Percentiles rank a stretch among this genome's conserved stretches.
Evolutionary conservation across 371 early-diverging fungal species (phyloP).

Genomic region (Apophysomyces trapeziformis): DNA sequence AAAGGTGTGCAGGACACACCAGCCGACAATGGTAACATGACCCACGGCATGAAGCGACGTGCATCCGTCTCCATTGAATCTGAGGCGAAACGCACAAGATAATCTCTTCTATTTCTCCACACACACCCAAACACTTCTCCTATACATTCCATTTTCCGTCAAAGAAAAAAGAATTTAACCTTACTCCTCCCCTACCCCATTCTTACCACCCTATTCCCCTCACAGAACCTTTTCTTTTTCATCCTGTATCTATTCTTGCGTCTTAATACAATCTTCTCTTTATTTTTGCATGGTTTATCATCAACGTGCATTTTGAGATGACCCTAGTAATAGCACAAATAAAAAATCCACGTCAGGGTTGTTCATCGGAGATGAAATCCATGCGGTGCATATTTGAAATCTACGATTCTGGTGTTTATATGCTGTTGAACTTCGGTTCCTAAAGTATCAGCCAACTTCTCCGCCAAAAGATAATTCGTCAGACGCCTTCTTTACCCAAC

Average conservation of each 20-base stretch:
- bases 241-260: constrained; percentile 6
- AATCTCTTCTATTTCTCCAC: not conserved
- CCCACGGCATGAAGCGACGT: constrained; percentile 16
- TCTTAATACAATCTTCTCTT: constrained; percentile 1
- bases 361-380: too few species aligned
- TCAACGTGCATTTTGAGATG: too few species aligned
- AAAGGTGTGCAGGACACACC: constrained; percentile 11
- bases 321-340: too few species aligned
- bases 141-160: constrained; percentile 6
- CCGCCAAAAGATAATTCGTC: too few species aligned
- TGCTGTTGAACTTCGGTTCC: too few species aligned
- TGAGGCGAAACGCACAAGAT: constrained; percentile 20
- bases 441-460: too few species aligned
- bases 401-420: too few species aligned
- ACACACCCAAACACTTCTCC: not conserved
- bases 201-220: not conserved
- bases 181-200: constrained; percentile 1
- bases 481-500: too few species aligned
- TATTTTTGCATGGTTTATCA: not conserved
- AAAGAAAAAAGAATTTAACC: not conserved
- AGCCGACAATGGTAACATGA: not conserved
- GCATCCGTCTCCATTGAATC: constrained; percentile 15
- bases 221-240: not conserved
- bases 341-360: too few species aligned
- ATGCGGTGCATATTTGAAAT: too few species aligned